Evolutionary conservation across 163 green algal genomes (phyloP), one percentile per base, ranked within the genome.

Genomic region (Chloromonas sp.): DNA sequence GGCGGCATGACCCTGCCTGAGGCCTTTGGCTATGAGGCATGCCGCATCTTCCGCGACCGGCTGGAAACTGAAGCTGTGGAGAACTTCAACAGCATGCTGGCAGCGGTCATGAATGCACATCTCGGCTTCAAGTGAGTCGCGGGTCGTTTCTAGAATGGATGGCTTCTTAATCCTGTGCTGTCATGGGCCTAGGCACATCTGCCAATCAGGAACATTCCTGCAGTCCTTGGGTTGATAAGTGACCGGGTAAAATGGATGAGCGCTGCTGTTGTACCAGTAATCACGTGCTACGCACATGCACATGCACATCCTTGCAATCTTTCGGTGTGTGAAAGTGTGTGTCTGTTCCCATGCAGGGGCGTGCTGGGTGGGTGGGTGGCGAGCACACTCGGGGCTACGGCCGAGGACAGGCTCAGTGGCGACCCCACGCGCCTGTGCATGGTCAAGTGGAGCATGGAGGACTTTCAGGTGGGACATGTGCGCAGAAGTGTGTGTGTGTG

Each of bases 21-120:
- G 82, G 92, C 88, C 13, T 82, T 95, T 14, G 74, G 81, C 0
- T 86, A 94, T 71, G 92, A 95, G 81, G 92, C 81, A 71, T 78
- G 71, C 61, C 87, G 91, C 3, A 82, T 94, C 14, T 94, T 96
- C 86, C 81, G 85, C 2, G 92, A 95, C 81, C 86, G 92, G 5
- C 86, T 95, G 15, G 86, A 85, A 13, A 15, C n/a, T n/a, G 86
- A 90, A 1, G 84, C 85, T 1, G 2, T 71, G 60, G 78, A 86
- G 0, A 85, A 59, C 3, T 92, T 90, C 79, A 84, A 88, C 79
- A 79, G 70, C 82, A 82, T 89, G 60, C 58, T 91, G 71, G 58
- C 61, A 5, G 79, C 61, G 58, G 82, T 87, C 1, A 57, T 88
- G 61, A 70, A 57, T 0, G 70, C 82, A 36, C 82, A 85, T 2